Evolutionary conservation across 2,329 filamentous ascomycete genomes (phyloP), one percentile per base, ranked within the genome.

Genomic region (Penicillium sp.): DNA sequence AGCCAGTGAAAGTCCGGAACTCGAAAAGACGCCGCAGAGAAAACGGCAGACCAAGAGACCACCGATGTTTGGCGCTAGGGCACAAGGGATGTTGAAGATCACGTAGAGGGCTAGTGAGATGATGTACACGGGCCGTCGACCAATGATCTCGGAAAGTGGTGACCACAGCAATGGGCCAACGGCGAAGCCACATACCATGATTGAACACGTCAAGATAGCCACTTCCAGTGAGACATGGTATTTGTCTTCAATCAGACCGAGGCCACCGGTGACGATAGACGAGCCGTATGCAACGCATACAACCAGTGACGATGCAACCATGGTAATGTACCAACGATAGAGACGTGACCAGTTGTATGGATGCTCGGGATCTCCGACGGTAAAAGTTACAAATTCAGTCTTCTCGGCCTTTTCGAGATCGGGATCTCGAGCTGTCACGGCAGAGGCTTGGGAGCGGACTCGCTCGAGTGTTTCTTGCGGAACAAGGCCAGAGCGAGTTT

Each of bases 261-360:
- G 76, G 63, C 89, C 86, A 10, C 88, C 82, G 0, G 88, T 92
- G 63, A 92, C 82, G 60, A 92, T 83, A 4, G 83, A 81, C 25
- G 83, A 88, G 15, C 78, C 76, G 43, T 87, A 81, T 1, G 84
- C 82, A 31, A 87, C 82, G 46, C 84, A 82, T 60, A 88, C 87
- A 62, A 84, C 87, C 2, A 83, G 85, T 2, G 77, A 20, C 1
- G 88, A 87, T 0, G 92, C 87, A 15, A 88, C 81, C 81, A 92
- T 86, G n/a, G 88, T 95, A 65, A 81, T 84, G 62, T 83, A 87
- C 86, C 87, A 89, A 68, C 89, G 90, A 68, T 76, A 85, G 1
- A 70, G 71, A 63, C 86, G 87, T 47, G 78, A 81, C 86, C 86
- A 91, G 66, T 90, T 91, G 75, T 89, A 88, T 0, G 87, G 87